These are phyloP conservation scores for Calocera viscosa DNA, from an alignment of 768 basidiomycete species.

Conservation along the genomic window DNA sequence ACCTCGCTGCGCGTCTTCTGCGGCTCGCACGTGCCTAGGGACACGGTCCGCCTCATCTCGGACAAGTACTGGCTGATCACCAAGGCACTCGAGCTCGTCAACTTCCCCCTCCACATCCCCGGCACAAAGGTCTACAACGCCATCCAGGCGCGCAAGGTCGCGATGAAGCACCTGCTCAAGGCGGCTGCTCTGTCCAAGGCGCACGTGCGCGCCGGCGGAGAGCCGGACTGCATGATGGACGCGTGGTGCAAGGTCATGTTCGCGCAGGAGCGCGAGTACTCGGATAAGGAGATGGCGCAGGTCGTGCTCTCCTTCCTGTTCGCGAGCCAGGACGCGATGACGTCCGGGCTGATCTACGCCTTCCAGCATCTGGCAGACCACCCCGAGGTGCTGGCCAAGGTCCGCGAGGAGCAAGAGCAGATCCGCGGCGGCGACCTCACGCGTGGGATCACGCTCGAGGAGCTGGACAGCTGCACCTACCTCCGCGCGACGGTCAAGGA, in stretches of 20 bases:
- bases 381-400: slow-evolving; percentile 75
- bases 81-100: slow-evolving; percentile 89
- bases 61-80: slow-evolving; percentile 97
- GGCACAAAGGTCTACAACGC: slow-evolving; percentile 95
- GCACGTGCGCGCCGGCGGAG: slow-evolving; percentile 64
- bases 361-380: slow-evolving; percentile 95
- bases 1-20: slow-evolving; percentile 94
- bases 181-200: slow-evolving; percentile 72
- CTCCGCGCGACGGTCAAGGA: slow-evolving; percentile 88
- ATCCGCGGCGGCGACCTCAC: slow-evolving; percentile 69
- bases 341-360: slow-evolving; percentile 84
- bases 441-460: slow-evolving; percentile 68
- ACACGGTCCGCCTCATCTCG: slow-evolving; percentile 66
- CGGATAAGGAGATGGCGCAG: slow-evolving; percentile 91
- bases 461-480: slow-evolving; percentile 87
- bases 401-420: slow-evolving; percentile 79
- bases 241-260: slow-evolving; percentile 72
- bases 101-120: slow-evolving; percentile 89
- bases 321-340: slow-evolving; percentile 96
- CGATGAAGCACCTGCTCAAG: slow-evolving; percentile 63
- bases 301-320: slow-evolving; percentile 95
- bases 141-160: slow-evolving; percentile 76
- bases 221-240: slow-evolving; percentile 83
- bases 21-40: slow-evolving; percentile 74
- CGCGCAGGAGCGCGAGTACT: slow-evolving; percentile 64